Conservation (phyloP, 2,329 filamentous ascomycete species). For the Colletotrichum noveboracense region DNA sequence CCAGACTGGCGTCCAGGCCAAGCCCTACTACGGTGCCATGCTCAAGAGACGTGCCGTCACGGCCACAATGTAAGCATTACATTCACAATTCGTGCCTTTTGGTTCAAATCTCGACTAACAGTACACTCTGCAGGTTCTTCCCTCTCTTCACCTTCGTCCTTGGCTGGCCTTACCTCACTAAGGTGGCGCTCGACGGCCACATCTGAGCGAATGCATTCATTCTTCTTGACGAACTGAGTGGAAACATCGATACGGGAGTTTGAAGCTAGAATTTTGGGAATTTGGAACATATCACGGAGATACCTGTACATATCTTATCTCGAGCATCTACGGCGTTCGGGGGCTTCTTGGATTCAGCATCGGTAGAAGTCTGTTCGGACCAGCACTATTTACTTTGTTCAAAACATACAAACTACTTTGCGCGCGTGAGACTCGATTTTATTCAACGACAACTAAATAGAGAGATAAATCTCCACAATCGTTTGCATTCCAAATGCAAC, state of each 20-base stretch:
- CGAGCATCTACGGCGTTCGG: conserved; percentile 9
- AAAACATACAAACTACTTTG: background rate
- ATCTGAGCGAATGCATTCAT: background rate
- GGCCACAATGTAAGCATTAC: conserved; percentile 37
- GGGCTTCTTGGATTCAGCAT: background rate
- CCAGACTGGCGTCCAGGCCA: conserved; percentile 26
- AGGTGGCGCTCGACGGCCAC: conserved; percentile 3
- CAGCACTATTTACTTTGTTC: conserved; percentile 18
- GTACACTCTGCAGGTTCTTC: background rate
- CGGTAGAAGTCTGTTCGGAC: conserved; percentile 4
- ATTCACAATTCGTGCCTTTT: background rate
- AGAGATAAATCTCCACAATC: background rate
- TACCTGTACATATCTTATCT: conserved; percentile 18
- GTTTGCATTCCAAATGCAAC: background rate
- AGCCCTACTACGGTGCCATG: conserved; percentile 43
- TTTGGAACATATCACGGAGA: background rate
- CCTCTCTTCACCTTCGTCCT: conserved; percentile 2
- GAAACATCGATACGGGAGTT: background rate
- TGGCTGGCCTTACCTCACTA: conserved; percentile 21
- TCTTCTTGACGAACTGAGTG: background rate
- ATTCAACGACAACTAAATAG: background rate
- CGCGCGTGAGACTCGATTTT: background rate
- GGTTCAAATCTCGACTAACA: background rate
- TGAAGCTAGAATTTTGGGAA: background rate
- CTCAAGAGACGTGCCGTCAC: conserved; percentile 31